phyloP scores from a whole-genome alignment of 345 rosid genomes.

The Euphorbia peplus region DNA sequence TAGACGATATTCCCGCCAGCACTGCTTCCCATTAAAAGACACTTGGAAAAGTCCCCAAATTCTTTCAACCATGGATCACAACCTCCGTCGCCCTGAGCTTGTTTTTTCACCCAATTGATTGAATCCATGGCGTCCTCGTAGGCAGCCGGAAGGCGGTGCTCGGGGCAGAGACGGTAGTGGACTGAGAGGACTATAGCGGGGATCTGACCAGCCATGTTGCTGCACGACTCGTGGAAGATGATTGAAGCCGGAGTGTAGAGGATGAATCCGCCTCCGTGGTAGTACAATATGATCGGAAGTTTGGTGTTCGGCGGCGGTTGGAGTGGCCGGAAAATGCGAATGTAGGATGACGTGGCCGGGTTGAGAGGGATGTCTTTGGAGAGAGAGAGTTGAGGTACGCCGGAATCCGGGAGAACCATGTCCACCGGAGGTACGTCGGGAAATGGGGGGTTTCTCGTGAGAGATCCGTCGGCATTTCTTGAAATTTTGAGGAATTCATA shows the following conservation, averaged over 20 bases:
- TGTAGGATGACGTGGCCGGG: conserved; percentile 42
- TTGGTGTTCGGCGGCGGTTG: conserved; percentile 35
- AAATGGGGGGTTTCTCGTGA: conserved; percentile 37
- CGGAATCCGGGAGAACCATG: conserved; percentile 14
- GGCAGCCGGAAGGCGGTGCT: conserved; percentile 89
- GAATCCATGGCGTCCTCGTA: conserved; percentile 75
- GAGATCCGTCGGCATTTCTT: conserved; percentile 64
- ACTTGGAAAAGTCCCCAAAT: conserved; percentile 47
- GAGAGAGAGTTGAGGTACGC: conserved; percentile 25
- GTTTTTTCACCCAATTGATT: conserved; percentile 61
- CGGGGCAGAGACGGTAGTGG: conserved; percentile 86
- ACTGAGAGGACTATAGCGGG: conserved; percentile 62
- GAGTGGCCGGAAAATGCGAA: conserved; percentile 60
- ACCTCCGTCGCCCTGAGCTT: conserved; percentile 39
- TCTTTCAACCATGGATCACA: conserved; percentile 67
- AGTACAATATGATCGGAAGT: conserved; percentile 62
- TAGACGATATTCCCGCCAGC: conserved; percentile 74
- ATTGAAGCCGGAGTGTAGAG: conserved; percentile 43
- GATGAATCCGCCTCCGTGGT: conserved; percentile 79
- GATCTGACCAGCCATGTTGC: conserved; percentile 37
- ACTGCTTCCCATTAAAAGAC: conserved; percentile 71
- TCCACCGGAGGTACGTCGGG: conserved; percentile 42
- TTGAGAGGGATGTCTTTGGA: conserved; percentile 64
- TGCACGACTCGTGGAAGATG: conserved; percentile 53
- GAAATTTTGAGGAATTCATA: conserved; percentile 24